Evolutionary conservation across 2,329 filamentous ascomycete species (phyloP).

Genomic region (Colletotrichum kahawae): DNA sequence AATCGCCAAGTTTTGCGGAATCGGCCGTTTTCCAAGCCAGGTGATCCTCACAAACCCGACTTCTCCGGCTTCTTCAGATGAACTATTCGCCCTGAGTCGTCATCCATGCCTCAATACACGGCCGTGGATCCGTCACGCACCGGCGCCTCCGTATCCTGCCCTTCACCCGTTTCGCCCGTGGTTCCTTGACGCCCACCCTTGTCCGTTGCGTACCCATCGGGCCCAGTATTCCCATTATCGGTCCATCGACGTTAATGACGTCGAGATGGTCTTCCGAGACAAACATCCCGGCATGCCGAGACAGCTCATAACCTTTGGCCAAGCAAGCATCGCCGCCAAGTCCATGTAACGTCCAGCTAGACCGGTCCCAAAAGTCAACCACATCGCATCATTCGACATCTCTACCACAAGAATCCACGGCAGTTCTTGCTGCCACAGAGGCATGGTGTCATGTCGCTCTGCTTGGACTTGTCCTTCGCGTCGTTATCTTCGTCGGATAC

Average conservation of each 20-base stretch:
- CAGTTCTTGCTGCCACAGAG: slow-evolving; percentile 71
- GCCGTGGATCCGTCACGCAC: not conserved
- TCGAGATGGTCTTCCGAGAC: not conserved
- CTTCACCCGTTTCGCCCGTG: not conserved
- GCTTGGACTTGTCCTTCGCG: slow-evolving; percentile 52
- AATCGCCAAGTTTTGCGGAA: not conserved
- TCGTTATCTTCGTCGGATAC: slow-evolving; percentile 55
- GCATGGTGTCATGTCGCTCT: slow-evolving; percentile 60
- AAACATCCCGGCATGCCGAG: not conserved
- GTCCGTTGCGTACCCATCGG: not conserved
- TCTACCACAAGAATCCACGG: slow-evolving; percentile 71
- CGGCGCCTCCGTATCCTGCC: not conserved
- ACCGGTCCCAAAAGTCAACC: not conserved
- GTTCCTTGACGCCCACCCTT: not conserved
- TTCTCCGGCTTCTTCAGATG: not conserved
- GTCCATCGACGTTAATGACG: not conserved
- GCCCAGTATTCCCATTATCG: not conserved
- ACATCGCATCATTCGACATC: not conserved
- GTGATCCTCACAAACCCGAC: not conserved
- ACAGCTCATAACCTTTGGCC: not conserved
- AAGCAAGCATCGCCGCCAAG: not conserved
- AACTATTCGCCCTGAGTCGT: not conserved
- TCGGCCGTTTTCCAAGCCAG: not conserved
- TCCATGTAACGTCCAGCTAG: not conserved
- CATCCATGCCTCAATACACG: not conserved